These are phyloP conservation scores for Colletotrichum camelliae DNA, from an alignment of 2,329 filamentous ascomycete species.

Conservation along the genomic window DNA sequence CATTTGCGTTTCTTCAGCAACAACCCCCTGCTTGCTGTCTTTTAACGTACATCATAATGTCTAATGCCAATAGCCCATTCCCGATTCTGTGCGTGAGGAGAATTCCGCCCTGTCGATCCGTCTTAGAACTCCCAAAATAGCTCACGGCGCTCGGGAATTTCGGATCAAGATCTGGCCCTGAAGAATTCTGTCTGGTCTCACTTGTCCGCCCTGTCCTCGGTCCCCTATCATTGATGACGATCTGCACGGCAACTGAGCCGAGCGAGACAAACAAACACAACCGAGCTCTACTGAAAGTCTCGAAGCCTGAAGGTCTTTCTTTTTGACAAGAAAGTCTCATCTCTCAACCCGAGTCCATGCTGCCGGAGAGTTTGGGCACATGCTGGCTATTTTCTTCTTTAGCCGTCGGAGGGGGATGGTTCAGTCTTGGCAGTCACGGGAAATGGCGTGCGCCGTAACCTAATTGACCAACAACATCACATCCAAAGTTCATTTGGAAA, in stretches of 20 bases:
- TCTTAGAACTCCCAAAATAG: neutral
- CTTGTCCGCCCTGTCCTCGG: neutral
- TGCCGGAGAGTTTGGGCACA: neutral
- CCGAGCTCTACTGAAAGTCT: neutral
- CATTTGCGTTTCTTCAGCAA: neutral
- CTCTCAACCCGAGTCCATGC: neutral
- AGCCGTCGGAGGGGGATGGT: neutral
- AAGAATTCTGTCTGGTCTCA: conserved; percentile 5
- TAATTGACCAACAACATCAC: neutral
- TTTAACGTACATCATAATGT: neutral
- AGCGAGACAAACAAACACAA: neutral
- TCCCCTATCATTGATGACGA: neutral
- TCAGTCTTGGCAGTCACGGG: conserved; percentile 16
- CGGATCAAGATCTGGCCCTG: neutral
- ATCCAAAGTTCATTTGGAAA: neutral
- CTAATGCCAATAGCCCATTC: neutral
- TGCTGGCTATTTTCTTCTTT: neutral
- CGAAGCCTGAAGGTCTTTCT: neutral
- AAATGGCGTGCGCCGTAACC: conserved; percentile 5
- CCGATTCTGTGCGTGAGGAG: neutral
- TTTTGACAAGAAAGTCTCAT: neutral
- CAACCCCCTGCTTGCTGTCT: neutral
- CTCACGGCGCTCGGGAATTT: neutral
- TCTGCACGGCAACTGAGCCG: neutral
- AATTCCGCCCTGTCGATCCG: neutral